A percentile compares a stretch with the other conserved stretches of the same genome.
Conservation (phyloP, 31 red algal genomes). For the Porphyra umbilicalis region DNA sequence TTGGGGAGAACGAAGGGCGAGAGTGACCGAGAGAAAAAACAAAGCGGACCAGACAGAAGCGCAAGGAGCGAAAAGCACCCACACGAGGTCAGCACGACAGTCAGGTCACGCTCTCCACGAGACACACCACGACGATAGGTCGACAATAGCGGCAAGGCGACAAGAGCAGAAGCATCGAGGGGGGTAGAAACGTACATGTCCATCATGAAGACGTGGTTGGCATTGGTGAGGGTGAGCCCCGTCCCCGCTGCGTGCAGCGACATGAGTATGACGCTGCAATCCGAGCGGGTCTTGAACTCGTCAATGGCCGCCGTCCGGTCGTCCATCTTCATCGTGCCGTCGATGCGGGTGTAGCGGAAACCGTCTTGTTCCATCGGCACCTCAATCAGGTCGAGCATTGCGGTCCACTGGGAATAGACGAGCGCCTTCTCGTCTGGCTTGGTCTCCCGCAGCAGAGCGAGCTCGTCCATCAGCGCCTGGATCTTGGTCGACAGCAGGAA, state of each 20-base stretch:
- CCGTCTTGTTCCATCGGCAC: slow-evolving; percentile 27
- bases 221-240: slow-evolving; percentile 58
- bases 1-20: too few species aligned
- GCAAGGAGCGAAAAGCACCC: background rate
- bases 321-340: slow-evolving; percentile 40
- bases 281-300: slow-evolving; percentile 18
- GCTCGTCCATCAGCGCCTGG: slow-evolving; percentile 16
- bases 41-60: background rate
- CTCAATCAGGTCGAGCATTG: slow-evolving; percentile 69
- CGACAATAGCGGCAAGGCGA: too few species aligned
- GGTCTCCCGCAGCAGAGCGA: slow-evolving; percentile 2
- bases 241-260: slow-evolving; percentile 63
- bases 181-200: slow-evolving; percentile 32
- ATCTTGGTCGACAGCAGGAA: slow-evolving; percentile 31
- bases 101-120: too few species aligned
- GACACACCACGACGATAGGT: too few species aligned
- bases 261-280: slow-evolving; percentile 36
- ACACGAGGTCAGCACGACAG: background rate
- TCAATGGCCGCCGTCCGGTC: slow-evolving; percentile 31
- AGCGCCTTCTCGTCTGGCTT: slow-evolving; percentile 43
- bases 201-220: slow-evolving; percentile 30
- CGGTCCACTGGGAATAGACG: slow-evolving; percentile 71
- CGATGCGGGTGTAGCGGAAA: slow-evolving; percentile 27
- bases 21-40: background rate
- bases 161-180: too few species aligned